Percentiles rank a stretch among this genome's conserved stretches.
Evolutionary conservation across 225 moss, liverwort and hornwort species (phyloP).

Genomic region (Polytrichum commune): DNA sequence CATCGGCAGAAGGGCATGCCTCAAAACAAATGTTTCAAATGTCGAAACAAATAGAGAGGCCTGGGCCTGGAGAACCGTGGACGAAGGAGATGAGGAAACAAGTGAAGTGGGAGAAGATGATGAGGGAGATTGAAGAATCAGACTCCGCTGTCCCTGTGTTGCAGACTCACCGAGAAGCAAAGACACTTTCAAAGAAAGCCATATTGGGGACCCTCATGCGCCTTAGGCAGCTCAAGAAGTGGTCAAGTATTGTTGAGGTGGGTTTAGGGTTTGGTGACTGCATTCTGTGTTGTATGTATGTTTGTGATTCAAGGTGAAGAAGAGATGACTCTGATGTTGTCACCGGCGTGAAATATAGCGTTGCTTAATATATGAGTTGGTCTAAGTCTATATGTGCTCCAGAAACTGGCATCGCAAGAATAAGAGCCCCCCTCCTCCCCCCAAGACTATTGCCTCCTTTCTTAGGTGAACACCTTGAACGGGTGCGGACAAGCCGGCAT

Average conservation of each 20-base stretch:
- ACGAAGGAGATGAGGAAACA: constrained; percentile 46
- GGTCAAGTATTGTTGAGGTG: constrained; percentile 61
- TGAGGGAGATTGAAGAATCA: constrained; percentile 69
- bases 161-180: constrained; percentile 42
- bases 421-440: no score
- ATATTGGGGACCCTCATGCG: constrained; percentile 73
- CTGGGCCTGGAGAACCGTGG: constrained; percentile 8
- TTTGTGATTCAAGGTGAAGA: background rate
- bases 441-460: no score
- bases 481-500: no score
- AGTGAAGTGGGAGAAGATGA: constrained; percentile 78
- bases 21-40: constrained; percentile 25
- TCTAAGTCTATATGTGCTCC: no score
- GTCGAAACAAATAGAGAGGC: background rate
- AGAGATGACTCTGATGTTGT: no score
- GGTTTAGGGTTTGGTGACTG: background rate
- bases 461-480: no score
- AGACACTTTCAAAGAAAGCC: constrained; percentile 45
- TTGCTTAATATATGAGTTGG: no score
- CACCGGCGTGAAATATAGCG: no score
- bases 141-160: constrained; percentile 59
- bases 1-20: constrained; percentile 19
- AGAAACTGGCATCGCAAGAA: no score
- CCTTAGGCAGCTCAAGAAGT: constrained; percentile 70
- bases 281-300: background rate